Conservation (phyloP, 1,284 basidiomycete genomes). For the Melampsora larici-populina region DNA sequence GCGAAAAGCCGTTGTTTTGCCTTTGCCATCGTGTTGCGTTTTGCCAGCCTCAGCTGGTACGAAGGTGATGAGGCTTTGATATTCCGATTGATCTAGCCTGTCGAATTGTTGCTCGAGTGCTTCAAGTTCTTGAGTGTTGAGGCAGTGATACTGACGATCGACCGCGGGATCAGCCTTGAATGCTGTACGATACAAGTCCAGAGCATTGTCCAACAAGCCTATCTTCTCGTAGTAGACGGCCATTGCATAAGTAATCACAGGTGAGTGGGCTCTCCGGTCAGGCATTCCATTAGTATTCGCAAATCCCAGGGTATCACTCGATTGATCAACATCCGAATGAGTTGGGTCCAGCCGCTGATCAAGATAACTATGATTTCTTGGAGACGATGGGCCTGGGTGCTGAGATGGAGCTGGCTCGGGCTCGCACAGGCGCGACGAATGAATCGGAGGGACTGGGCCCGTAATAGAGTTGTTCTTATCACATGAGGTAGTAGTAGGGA, state of each 20-base stretch:
- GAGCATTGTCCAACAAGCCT: slow-evolving; percentile 24
- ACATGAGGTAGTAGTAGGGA: background rate
- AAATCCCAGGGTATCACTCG: too few relatives aligned
- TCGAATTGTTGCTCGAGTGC: slow-evolving; percentile 4
- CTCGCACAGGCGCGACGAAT: too few relatives aligned
- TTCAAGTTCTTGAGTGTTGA: slow-evolving; percentile 1
- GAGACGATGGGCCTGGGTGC: background rate
- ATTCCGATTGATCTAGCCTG: background rate
- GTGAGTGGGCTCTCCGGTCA: background rate
- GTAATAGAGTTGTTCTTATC: background rate
- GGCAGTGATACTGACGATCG: slow-evolving; percentile 8
- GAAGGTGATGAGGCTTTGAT: background rate
- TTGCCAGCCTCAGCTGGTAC: background rate
- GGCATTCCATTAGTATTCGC: background rate
- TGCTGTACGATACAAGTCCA: slow-evolving; percentile 15
- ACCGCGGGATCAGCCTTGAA: slow-evolving; percentile 13
- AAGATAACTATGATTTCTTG: background rate
- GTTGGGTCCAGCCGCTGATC: too few relatives aligned
- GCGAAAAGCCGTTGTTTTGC: too few relatives aligned
- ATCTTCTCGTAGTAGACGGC: slow-evolving; percentile 25
- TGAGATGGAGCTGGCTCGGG: background rate
- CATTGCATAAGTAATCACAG: slow-evolving; percentile 10
- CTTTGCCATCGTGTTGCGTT: too few relatives aligned
- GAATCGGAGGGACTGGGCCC: background rate
- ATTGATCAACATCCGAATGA: too few relatives aligned